phyloP scores from a whole-genome alignment of 2,329 filamentous ascomycete species.

The Pyricularia grisea region DNA sequence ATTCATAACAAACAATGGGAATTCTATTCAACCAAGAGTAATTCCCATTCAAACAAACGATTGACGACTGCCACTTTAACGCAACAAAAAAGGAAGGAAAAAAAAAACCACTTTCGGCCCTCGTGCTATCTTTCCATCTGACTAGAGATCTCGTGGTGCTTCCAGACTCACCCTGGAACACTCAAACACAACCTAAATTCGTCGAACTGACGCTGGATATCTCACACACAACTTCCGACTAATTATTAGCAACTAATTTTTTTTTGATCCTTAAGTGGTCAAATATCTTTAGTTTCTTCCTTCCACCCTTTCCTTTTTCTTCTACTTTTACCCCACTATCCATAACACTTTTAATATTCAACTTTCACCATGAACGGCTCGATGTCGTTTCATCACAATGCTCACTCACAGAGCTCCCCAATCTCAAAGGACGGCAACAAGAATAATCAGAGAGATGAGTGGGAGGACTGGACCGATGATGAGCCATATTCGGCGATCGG shows the following conservation, averaged over 20 bases:
- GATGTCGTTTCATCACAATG: slow-evolving; percentile 10
- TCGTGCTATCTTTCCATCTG: not conserved
- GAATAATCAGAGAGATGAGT: slow-evolving; percentile 26
- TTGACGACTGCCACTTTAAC: not conserved
- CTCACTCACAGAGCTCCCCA: not conserved
- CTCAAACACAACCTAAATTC: not conserved
- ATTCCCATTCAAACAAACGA: not conserved
- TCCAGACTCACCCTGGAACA: not conserved
- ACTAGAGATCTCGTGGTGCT: not conserved
- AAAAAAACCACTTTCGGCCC: not conserved
- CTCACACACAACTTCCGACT: not conserved
- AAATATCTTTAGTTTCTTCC: slow-evolving; percentile 6
- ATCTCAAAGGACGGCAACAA: slow-evolving; percentile 8
- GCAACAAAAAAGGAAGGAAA: not conserved
- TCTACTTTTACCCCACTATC: slow-evolving; percentile 4
- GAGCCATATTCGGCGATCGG: slow-evolving; percentile 26
- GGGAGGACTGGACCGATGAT: slow-evolving; percentile 46
- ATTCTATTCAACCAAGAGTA: not conserved
- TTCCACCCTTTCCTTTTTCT: slow-evolving; percentile 6
- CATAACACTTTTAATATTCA: not conserved
- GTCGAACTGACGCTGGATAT: not conserved
- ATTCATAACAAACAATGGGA: not conserved
- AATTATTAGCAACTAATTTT: not conserved
- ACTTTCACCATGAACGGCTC: slow-evolving; percentile 16
- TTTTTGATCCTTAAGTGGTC: not conserved